Conservation (phyloP, 164 flowering plant genomes). For the Liriodendron chinense region DNA sequence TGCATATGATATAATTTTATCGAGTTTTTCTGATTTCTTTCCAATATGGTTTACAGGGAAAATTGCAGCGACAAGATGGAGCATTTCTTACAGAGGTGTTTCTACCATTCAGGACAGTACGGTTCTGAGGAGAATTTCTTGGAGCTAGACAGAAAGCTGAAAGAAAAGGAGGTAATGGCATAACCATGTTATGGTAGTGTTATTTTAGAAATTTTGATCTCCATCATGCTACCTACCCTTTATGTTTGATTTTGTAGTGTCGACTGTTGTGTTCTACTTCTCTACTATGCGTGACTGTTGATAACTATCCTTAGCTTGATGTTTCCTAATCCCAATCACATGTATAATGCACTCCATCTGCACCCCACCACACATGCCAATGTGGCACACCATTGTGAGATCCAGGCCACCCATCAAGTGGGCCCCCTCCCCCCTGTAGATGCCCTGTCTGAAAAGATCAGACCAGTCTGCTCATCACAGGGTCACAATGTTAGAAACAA, state of each 20-base stretch:
- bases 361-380: too few relatives aligned
- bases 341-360: too few relatives aligned
- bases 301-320: neutral
- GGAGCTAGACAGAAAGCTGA: constrained; percentile 61
- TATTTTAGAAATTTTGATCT: neutral
- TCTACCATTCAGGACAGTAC: constrained; percentile 89
- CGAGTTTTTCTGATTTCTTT: neutral
- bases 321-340: neutral
- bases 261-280: neutral
- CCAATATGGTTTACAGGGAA: constrained; percentile 49
- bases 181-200: neutral
- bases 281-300: neutral
- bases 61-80: constrained; percentile 83
- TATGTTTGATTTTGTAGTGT: neutral
- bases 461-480: too few relatives aligned
- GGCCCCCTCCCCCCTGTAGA: too few relatives aligned
- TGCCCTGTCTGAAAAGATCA: too few relatives aligned
- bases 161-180: constrained; percentile 60
- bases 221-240: neutral
- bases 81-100: constrained; percentile 75
- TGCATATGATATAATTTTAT: neutral
- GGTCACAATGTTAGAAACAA: too few relatives aligned
- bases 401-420: too few relatives aligned
- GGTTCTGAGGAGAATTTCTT: constrained; percentile 69
- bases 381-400: too few relatives aligned